phyloP scores from a whole-genome alignment of 345 rosid species.

The Populus alba region DNA sequence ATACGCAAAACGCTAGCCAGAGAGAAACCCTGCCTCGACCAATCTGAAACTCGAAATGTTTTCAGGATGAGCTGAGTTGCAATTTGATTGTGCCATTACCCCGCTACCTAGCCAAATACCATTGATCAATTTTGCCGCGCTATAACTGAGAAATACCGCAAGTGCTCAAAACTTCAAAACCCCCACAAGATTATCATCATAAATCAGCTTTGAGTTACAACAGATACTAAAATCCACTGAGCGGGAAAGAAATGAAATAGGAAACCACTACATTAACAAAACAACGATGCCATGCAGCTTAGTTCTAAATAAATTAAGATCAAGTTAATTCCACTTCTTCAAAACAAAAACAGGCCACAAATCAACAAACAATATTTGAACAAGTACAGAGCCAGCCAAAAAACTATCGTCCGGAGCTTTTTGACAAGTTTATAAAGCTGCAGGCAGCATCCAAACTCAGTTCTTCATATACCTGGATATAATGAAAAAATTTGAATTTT shows the following conservation, averaged over 20 bases:
- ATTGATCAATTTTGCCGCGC: neutral
- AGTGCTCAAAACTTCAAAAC: neutral
- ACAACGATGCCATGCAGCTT: neutral
- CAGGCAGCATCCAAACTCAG: constrained; percentile 60
- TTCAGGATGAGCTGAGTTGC: neutral
- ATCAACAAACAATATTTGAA: neutral
- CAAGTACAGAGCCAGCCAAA: constrained; percentile 1
- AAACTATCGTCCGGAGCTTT: constrained; percentile 10
- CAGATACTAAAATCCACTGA: neutral
- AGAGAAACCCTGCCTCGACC: too few species aligned
- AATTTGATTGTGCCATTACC: neutral
- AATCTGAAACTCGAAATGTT: neutral
- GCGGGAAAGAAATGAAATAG: neutral
- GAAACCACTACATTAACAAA: neutral
- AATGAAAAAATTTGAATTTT: neutral
- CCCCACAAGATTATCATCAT: neutral
- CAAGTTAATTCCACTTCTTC: neutral
- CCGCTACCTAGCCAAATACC: neutral
- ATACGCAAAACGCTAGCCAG: too few species aligned
- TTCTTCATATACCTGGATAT: constrained; percentile 61
- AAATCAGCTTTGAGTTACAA: neutral
- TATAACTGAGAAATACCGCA: neutral
- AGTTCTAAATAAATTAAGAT: too few species aligned
- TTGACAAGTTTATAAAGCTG: constrained; percentile 32
- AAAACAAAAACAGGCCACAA: neutral